Evolutionary conservation across 2,329 filamentous ascomycete genomes (phyloP), one percentile per base, ranked within the genome.

Genomic region (Botrytis aclada): DNA sequence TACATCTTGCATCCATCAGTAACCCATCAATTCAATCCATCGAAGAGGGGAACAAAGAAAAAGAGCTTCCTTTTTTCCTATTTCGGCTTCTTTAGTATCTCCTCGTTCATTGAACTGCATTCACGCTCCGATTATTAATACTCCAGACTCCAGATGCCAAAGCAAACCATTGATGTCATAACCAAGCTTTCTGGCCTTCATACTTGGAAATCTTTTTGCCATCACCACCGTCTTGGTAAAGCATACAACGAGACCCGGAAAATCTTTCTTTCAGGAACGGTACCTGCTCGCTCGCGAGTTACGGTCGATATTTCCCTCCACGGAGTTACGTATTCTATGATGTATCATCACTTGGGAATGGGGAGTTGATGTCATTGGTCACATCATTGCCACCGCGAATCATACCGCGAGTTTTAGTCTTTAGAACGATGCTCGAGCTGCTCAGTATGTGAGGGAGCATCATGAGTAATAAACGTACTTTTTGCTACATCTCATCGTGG

Each of bases 161-260:
- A n/a, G n/a, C n/a, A 29, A 12, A 12, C n/a, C 51, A 63, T 63
- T 63, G 61, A 63, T 43, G 39, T 63, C 61, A 63, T 63, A 25
- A 29, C n/a, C 9, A 20, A 43, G n/a, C 25, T 41, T 62, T 43
- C 6, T 7, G 25, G 3, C 18, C 8, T 43, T 29, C 10, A 41
- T 63, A 39, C 60, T 63, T 39, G 60, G 37, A n/a, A 63, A 56
- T 56, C 51, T n/a, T 39, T 45, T 64, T 64, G 39, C n/a, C n/a
- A 45, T 64, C n/a, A 64, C 9, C 61, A 22, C 14, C 8, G 39
- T 64, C 41, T 43, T 64, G 14, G 37, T 29, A n/a, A 29, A n/a
- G 16, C 14, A 56, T n/a, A 25, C 29, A 56, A 29, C 47, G 47
- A 56, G 4, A 63, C 16, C 37, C 60, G 25, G 37, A 39, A 63